These are phyloP conservation scores for Paecilomyces fulvus DNA, from an alignment of 2,329 filamentous ascomycete genomes.

Conservation along the genomic window DNA sequence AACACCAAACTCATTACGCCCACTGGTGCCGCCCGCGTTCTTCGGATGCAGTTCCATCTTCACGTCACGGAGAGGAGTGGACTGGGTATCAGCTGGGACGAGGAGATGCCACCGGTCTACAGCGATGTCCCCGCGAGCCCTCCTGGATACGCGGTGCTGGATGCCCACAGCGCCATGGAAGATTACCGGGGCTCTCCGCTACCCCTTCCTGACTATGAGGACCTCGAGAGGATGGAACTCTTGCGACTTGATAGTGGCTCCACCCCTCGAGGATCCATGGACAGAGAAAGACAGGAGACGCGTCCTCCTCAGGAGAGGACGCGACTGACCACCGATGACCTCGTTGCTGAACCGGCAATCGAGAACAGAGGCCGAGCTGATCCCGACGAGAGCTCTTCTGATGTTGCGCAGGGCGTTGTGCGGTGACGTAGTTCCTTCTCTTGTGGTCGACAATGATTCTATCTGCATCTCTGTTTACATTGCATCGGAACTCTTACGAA, in stretches of 20 bases:
- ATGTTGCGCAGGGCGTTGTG: background rate
- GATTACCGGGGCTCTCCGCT: constrained; percentile 39
- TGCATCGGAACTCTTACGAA: background rate
- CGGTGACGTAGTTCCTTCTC: background rate
- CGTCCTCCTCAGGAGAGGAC: background rate
- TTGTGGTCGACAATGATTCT: background rate
- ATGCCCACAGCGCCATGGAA: constrained; percentile 35
- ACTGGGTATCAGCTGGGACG: constrained; percentile 91
- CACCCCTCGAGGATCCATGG: background rate
- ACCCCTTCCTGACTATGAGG: constrained; percentile 34
- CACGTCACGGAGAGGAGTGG: constrained; percentile 75
- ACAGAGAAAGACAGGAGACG: background rate
- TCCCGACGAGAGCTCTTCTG: background rate
- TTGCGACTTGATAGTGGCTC: background rate
- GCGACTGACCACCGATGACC: background rate
- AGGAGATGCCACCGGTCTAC: constrained; percentile 89
- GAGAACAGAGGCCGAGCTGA: background rate
- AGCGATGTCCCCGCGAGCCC: constrained; percentile 85
- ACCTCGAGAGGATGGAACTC: constrained; percentile 37
- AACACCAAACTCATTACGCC: constrained; percentile 69
- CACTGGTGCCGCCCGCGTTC: constrained; percentile 80
- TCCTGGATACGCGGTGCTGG: constrained; percentile 53
- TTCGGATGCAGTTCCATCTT: constrained; percentile 85
- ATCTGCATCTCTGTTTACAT: background rate
- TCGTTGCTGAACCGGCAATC: background rate